Evolutionary conservation across 495 filamentous ascomycete species (phyloP), one percentile per base, ranked within the genome.

Genomic region (Xylaria nigripes): DNA sequence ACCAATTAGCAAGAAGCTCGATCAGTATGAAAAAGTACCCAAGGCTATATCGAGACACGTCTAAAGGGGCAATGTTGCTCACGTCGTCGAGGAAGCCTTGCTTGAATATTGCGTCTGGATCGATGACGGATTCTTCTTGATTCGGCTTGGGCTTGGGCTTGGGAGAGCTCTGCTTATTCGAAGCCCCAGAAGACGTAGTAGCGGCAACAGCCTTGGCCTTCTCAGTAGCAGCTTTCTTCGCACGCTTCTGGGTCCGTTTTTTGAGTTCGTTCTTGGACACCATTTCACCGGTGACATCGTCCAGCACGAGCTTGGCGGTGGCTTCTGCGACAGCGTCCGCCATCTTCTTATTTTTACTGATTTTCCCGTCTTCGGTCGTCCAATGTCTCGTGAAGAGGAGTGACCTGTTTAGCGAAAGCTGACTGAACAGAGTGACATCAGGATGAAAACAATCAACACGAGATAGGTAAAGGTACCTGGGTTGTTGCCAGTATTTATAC

Each of bases 51-150:
- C 34, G 30, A n/a, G n/a, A n/a, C n/a, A 15, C 9, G 34, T 6
- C n/a, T 9, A 12, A 15, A 32, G 27, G 38, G 16, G n/a, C 18
- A 25, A 12, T 23, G 1, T 7, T 30, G 6, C 22, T 40, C 12
- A 51, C 49, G 2, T 84, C 81, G 56, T 81, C 79, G 27, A 95
- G 78, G 73, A 88, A 96, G 32, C 90, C 90, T 57, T 83, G 77
- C 70, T 86, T 85, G 79, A 96, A 95, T 76, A 93, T 87, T 54
- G 80, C 72, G 53, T 88, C 76, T 0, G 83, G 79, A 57, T 90
- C 87, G 46, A 76, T 67, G 6, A 74, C 60, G 27, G 76, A 64
- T 46, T 79, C 75, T 16, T 76, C 68, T 18, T 67, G 43, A 48
- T 73, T 74, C 4, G 56, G 46, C 45, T 61, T 64, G 3, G 63